Conservation (phyloP, 2,329 filamentous ascomycete genomes). For the Xylaria sp. region DNA sequence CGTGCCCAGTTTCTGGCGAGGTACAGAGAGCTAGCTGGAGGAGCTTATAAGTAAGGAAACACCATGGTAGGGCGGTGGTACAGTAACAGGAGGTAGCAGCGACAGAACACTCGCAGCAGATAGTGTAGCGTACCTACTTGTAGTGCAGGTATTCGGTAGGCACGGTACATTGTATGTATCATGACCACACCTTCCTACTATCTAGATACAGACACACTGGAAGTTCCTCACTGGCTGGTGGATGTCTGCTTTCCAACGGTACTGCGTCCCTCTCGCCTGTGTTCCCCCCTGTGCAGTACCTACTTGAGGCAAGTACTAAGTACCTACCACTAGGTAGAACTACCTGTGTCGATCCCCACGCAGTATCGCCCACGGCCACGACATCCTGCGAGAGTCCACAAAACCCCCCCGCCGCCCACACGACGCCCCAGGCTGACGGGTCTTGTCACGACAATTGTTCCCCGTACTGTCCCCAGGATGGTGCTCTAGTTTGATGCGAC, state of each 20-base stretch:
- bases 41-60: constrained; percentile 8
- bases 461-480: constrained; percentile 28
- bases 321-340: not conserved
- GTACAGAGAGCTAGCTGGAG: constrained; percentile 13
- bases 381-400: constrained; percentile 36
- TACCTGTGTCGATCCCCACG: not conserved
- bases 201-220: no score
- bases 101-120: constrained; percentile 3
- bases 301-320: not conserved
- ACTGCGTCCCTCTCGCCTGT: not conserved
- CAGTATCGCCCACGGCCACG: constrained; percentile 29
- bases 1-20: constrained; percentile 1
- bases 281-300: not conserved
- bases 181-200: not conserved
- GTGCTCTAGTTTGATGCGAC: constrained; percentile 35
- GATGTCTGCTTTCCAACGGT: no score
- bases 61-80: constrained; percentile 7
- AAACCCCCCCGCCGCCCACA: constrained; percentile 38
- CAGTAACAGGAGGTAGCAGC: constrained; percentile 7
- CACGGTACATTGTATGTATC: not conserved
- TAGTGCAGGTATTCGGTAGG: not conserved
- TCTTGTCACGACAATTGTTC: constrained; percentile 31
- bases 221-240: no score
- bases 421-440: constrained; percentile 34
- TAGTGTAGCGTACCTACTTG: not conserved